These are phyloP conservation scores for Phytophthora citricola DNA, from an alignment of 352 stramenopile species.

Conservation along the genomic window DNA sequence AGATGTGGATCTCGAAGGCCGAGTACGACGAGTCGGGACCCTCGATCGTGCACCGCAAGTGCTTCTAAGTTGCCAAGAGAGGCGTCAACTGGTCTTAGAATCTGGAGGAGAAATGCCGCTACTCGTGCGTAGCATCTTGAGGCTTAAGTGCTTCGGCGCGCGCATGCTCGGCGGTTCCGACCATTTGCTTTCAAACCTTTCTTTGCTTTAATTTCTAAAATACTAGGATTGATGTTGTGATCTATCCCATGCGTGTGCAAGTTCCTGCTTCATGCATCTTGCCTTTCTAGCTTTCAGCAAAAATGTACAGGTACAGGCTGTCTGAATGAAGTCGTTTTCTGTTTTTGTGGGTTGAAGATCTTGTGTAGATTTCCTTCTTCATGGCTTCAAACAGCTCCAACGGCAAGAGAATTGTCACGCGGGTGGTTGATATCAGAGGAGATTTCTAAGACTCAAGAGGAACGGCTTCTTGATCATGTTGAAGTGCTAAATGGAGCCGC, in stretches of 20 bases:
- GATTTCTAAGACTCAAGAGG: no score
- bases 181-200: slow-evolving; percentile 29
- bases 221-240: slow-evolving; percentile 44
- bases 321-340: no score
- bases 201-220: slow-evolving; percentile 47
- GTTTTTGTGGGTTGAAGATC: not conserved
- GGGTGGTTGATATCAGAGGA: no score
- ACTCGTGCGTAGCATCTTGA: slow-evolving; percentile 37
- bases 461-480: not conserved
- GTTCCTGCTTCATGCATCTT: no score
- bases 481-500: not conserved
- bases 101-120: slow-evolving; percentile 20
- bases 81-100: slow-evolving; percentile 41
- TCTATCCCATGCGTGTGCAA: slow-evolving; percentile 20
- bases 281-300: no score
- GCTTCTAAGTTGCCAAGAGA: slow-evolving; percentile 81
- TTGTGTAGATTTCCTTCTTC: no score
- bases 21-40: slow-evolving; percentile 98
- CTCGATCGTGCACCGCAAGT: slow-evolving; percentile 97
- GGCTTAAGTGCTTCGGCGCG: slow-evolving; percentile 61
- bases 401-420: no score
- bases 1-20: slow-evolving; percentile 98
- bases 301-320: no score
- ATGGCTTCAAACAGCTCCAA: no score
- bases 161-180: not conserved